Percentiles rank a stretch among this genome's conserved stretches.
Evolutionary conservation across 225 moss, liverwort and hornwort genomes (phyloP).

Genomic region (Asterella californica): DNA sequence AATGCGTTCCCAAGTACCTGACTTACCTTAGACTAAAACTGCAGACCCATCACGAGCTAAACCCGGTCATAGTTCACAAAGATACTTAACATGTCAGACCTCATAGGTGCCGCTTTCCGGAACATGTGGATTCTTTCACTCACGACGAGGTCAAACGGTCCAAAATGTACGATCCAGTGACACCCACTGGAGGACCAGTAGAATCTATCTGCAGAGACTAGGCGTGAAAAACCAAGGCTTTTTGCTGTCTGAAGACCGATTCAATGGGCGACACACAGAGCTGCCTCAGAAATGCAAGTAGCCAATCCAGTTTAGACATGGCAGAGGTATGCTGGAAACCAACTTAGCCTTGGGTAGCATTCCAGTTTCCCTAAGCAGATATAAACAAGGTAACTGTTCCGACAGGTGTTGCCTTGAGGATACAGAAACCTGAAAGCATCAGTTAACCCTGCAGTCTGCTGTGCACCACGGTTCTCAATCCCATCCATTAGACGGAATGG

Average conservation of each 20-base stretch:
- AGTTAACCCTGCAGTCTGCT: neutral
- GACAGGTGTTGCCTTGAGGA: neutral
- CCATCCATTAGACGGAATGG: neutral
- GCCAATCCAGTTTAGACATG: slow-evolving; percentile 11
- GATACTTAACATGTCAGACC: neutral
- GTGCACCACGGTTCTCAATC: neutral
- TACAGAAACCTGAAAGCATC: neutral
- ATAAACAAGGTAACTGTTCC: neutral
- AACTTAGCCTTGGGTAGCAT: neutral
- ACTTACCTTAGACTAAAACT: neutral
- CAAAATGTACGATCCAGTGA: neutral
- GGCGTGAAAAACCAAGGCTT: neutral
- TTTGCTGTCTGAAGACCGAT: neutral
- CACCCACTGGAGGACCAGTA: neutral
- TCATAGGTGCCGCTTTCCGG: neutral
- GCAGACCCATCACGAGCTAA: neutral
- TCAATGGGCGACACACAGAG: slow-evolving; percentile 18
- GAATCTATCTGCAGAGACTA: neutral
- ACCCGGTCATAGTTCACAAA: neutral
- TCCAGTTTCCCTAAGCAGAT: neutral
- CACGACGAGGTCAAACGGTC: neutral
- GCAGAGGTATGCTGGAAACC: slow-evolving; percentile 19
- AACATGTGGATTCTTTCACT: neutral
- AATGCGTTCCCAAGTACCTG: neutral
- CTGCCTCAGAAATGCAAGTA: slow-evolving; percentile 15